Percentiles rank a stretch among this genome's conserved stretches.
phyloP scores from a whole-genome alignment of 345 rosid genomes.

The Camelina neglecta region DNA sequence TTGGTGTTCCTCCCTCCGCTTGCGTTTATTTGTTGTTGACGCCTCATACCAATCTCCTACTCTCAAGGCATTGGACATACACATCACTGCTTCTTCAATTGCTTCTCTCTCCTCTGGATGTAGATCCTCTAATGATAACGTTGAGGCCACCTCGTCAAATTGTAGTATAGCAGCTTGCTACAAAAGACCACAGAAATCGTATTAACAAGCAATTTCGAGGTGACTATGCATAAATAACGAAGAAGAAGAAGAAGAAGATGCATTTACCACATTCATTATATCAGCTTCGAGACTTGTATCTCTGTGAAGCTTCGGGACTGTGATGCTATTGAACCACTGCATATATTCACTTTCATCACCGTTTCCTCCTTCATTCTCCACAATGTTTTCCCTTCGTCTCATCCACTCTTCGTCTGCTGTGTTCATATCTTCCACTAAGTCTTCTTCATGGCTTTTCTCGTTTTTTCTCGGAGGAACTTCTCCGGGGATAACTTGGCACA shows the following conservation, averaged over 20 bases:
- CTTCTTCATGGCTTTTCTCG: constrained; percentile 75
- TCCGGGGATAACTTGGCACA: constrained; percentile 65
- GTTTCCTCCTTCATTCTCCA: constrained; percentile 51
- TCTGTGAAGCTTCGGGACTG: constrained; percentile 51
- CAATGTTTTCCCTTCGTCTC: constrained; percentile 56
- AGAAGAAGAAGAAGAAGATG: constrained; percentile 10
- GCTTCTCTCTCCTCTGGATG: constrained; percentile 47
- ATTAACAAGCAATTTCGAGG: neutral
- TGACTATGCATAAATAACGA: neutral
- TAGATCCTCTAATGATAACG: constrained; percentile 41
- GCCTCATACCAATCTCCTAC: constrained; percentile 49
- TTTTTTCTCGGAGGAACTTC: constrained; percentile 51
- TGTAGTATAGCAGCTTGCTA: constrained; percentile 52
- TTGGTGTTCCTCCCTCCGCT: constrained; percentile 46
- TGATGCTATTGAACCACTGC: constrained; percentile 71
- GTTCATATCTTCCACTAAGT: constrained; percentile 70
- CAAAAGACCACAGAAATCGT: constrained; percentile 11
- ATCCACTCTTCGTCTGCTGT: constrained; percentile 74
- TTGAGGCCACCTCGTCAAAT: constrained; percentile 50
- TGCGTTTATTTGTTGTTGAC: constrained; percentile 38
- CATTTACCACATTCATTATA: constrained; percentile 49
- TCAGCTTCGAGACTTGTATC: constrained; percentile 50
- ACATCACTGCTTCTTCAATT: constrained; percentile 45
- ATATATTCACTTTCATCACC: constrained; percentile 63
- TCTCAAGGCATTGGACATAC: constrained; percentile 47